Base-by-base conservation (phyloP, 1,139 yeast genomes). In the Scheffersomyces segobiensis region DNA sequence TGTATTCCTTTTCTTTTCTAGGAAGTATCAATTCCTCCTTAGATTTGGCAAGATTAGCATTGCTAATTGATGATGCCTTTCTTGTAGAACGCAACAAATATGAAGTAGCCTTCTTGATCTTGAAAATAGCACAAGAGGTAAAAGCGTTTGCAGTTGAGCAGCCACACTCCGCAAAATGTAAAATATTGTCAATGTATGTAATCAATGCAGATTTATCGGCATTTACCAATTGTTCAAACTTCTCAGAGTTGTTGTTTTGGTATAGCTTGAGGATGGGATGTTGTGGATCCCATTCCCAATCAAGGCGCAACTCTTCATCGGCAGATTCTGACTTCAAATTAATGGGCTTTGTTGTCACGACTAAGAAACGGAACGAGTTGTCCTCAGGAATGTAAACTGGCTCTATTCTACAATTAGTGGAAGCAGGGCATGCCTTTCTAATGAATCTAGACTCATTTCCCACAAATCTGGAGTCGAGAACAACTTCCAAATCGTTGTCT, bases 231-330 rank as follows among this genome's bases (percentile, higher is more conserved):
- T 75, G 80, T 55, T 85, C 88, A 68, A 84, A 83, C 61, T 78
- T 78, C 53, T 74, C 80, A 3, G 63, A 61, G 32, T 53, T 60
- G 52, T 73, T 63, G 14, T 71, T 61, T 42, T 75, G 73, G 51
- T 82, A 79, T 59, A 90, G 72, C 63, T 80, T 81, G 58, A 77
- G 76, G 49, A 91, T 89, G 2, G 98, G 97, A 69, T 93, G 97
- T 14, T 74, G 65, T 5, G 74, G 69, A 69, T 93, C 97, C 97
- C 97, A 93, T 62, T 89, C 91, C 98, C 98, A 93, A 1, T 85
- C 85, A 24, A 91, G 74, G 0, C 96, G 82, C 48, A 93, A 74
- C 70, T 93, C 98, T 50, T 85, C 82, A 17, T 73, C 77, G 5
- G 62, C 50, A 6, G 63, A 60, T 5, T 72, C 77, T 1, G 71